These are phyloP conservation scores for Dryas drummondii DNA, from an alignment of 306 rosid genomes.

Conservation along the genomic window DNA sequence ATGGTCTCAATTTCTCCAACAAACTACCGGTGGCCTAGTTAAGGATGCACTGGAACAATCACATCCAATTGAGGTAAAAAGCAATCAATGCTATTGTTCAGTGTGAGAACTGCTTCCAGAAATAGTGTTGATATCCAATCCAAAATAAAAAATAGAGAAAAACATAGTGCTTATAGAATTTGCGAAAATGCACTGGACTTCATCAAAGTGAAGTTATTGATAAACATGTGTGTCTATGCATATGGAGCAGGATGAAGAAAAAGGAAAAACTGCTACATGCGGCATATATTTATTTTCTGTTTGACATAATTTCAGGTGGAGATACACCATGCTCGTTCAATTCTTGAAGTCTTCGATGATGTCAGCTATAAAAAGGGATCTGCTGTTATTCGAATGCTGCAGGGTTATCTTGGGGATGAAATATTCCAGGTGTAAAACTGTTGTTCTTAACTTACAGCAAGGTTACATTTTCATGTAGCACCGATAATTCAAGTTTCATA, in stretches of 20 bases:
- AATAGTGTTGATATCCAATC: background rate
- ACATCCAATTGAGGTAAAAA: constrained; percentile 61
- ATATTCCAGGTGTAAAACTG: constrained; percentile 45
- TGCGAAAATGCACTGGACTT: background rate
- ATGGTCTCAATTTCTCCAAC: constrained; percentile 56
- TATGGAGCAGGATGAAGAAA: background rate
- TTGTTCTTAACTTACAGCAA: background rate
- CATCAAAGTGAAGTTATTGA: background rate
- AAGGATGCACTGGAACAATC: constrained; percentile 58
- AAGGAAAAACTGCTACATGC: background rate
- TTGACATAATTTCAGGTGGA: constrained; percentile 48
- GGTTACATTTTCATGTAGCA: background rate
- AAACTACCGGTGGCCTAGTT: constrained; percentile 38
- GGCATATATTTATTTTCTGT: background rate
- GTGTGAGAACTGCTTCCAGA: background rate
- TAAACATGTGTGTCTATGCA: background rate
- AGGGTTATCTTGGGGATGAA: constrained; percentile 53
- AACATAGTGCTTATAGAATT: background rate
- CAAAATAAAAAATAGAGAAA: no score
- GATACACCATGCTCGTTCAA: constrained; percentile 50
- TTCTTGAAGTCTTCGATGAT: constrained; percentile 51
- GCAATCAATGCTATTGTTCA: background rate
- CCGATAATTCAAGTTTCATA: background rate
- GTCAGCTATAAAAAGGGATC: constrained; percentile 65
- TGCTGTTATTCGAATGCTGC: constrained; percentile 57